These are phyloP conservation scores for Fusarium sterilihyphosum DNA, from an alignment of 2,329 filamentous ascomycete genomes.

Conservation along the genomic window DNA sequence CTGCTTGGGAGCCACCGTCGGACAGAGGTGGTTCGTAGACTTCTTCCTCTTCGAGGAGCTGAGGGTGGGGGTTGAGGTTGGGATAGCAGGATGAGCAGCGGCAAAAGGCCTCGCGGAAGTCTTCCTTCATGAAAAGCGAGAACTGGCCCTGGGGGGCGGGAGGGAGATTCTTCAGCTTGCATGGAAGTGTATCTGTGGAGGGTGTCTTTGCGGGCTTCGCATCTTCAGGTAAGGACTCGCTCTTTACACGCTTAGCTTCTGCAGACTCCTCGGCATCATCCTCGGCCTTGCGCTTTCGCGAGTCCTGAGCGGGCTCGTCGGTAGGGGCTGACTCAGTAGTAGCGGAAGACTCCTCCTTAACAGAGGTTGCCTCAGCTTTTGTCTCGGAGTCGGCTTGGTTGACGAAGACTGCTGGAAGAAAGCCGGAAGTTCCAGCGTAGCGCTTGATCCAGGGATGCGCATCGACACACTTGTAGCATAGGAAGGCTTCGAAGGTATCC, in stretches of 20 bases:
- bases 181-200: slow-evolving; percentile 47
- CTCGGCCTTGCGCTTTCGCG: slow-evolving; percentile 75
- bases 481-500: slow-evolving; percentile 87
- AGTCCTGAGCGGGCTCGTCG: slow-evolving; percentile 22
- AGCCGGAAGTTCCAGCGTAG: slow-evolving; percentile 83
- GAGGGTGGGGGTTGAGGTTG: slow-evolving; percentile 73
- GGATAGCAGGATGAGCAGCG: slow-evolving; percentile 84
- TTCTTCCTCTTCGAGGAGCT: slow-evolving; percentile 94
- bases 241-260: slow-evolving; percentile 64
- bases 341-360: background rate
- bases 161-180: slow-evolving; percentile 71
- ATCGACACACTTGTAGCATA: slow-evolving; percentile 94
- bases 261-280: slow-evolving; percentile 55
- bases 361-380: background rate
- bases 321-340: background rate
- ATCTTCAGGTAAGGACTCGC: slow-evolving; percentile 43
- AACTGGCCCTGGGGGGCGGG: slow-evolving; percentile 66
- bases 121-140: slow-evolving; percentile 82
- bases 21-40: slow-evolving; percentile 93
- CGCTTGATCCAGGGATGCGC: slow-evolving; percentile 90
- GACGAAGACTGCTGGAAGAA: slow-evolving; percentile 76
- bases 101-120: slow-evolving; percentile 86
- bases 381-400: slow-evolving; percentile 24
- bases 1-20: slow-evolving; percentile 64
- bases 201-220: slow-evolving; percentile 4